These are phyloP conservation scores for Neurospora hispaniola DNA, from an alignment of 495 filamentous ascomycete species.

Conservation along the genomic window DNA sequence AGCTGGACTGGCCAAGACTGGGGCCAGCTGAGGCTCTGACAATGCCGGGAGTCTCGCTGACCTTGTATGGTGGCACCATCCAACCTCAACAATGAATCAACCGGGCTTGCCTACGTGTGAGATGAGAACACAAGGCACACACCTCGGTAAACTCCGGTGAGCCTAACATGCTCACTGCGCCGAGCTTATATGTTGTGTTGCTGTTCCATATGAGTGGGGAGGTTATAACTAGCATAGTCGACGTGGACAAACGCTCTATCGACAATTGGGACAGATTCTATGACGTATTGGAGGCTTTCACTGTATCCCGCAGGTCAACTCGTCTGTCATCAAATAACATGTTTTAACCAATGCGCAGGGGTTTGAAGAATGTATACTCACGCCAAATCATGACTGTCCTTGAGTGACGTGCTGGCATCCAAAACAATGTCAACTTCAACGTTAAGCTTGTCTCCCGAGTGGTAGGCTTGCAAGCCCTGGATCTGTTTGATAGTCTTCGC, in stretches of 20 bases:
- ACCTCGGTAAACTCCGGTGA: neutral
- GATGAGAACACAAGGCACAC: neutral
- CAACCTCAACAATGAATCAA: neutral
- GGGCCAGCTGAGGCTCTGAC: neutral
- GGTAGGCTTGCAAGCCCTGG: constrained; percentile 80
- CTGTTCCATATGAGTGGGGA: constrained; percentile 80
- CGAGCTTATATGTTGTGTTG: constrained; percentile 19
- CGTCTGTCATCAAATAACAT: neutral
- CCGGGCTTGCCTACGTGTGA: neutral
- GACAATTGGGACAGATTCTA: constrained; percentile 75
- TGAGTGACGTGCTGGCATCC: constrained; percentile 63
- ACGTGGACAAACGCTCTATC: constrained; percentile 64
- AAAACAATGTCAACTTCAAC: constrained; percentile 69
- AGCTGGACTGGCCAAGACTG: neutral
- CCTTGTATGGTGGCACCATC: neutral
- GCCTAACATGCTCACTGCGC: neutral
- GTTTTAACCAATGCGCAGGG: neutral
- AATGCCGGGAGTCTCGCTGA: neutral
- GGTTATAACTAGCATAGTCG: constrained; percentile 72
- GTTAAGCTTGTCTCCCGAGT: constrained; percentile 80
- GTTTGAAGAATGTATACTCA: constrained; percentile 1
- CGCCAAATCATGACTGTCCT: constrained; percentile 81
- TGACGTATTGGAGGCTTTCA: constrained; percentile 80
- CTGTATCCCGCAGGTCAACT: constrained; percentile 8
- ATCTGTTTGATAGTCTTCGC: constrained; percentile 82